Conservation (phyloP, 1,284 basidiomycete genomes). For the Apiotrichum sp. region DNA sequence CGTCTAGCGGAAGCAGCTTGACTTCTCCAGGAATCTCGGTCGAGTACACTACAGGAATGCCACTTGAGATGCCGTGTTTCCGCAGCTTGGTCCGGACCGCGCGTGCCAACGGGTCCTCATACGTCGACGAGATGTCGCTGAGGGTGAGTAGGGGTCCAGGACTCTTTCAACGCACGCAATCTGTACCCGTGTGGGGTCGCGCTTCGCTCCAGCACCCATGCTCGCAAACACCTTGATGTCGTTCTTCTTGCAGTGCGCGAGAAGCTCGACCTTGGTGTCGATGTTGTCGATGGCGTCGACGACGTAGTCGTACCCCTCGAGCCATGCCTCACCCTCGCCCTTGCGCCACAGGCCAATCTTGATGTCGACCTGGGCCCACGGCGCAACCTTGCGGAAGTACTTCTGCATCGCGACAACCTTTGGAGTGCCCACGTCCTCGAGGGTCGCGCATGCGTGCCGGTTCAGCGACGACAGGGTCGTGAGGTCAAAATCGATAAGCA, state of each 20-base stretch:
- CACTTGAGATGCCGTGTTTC: conserved; percentile 60
- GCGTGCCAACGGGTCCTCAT: conserved; percentile 91
- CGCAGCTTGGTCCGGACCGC: conserved; percentile 77
- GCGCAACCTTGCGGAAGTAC: conserved; percentile 63
- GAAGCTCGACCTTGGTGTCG: conserved; percentile 82
- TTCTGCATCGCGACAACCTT: conserved; percentile 80
- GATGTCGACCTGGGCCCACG: conserved; percentile 64
- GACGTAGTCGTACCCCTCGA: conserved; percentile 83
- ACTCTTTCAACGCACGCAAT: conserved; percentile 53
- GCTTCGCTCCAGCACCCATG: conserved; percentile 97
- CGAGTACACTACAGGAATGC: conserved; percentile 92
- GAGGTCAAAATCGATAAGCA: conserved; percentile 68
- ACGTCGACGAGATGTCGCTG: conserved; percentile 84
- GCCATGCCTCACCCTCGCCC: conserved; percentile 60
- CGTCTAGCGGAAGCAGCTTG: conserved; percentile 79
- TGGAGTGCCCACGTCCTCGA: conserved; percentile 86
- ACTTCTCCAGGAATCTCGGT: conserved; percentile 84
- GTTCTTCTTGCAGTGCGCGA: conserved; percentile 72
- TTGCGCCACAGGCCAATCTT: conserved; percentile 76
- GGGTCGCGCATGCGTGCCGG: conserved; percentile 84
- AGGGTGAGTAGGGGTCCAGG: not conserved
- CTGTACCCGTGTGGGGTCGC: conserved; percentile 89
- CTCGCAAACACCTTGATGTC: conserved; percentile 85
- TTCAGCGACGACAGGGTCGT: conserved; percentile 89
- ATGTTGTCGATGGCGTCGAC: conserved; percentile 97